A percentile compares a stretch with the other conserved stretches of the same genome.
phyloP scores from a whole-genome alignment of 805 yeast species.

The Yarrowia sp. region DNA sequence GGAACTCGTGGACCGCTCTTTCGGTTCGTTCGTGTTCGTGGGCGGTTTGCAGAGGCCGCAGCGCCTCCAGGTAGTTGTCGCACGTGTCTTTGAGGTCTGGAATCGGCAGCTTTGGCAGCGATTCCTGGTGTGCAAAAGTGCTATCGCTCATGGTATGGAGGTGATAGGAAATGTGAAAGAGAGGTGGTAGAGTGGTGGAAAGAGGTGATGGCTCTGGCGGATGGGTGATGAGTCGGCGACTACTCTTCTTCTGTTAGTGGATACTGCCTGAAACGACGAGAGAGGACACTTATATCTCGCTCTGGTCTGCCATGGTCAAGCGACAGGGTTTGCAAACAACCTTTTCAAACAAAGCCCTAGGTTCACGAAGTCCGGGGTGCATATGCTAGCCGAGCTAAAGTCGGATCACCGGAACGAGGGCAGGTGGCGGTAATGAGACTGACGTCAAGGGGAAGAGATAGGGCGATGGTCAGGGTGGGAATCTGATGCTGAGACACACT shows the following conservation, averaged over 20 bases:
- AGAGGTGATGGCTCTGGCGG: no score
- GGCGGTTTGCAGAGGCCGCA: conserved; percentile 79
- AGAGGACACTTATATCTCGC: conserved; percentile 14
- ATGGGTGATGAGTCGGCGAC: no score
- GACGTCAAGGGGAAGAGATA: background rate
- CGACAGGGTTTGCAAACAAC: conserved; percentile 22
- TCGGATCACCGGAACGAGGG: conserved; percentile 17
- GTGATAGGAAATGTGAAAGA: background rate
- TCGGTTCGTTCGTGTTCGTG: conserved; percentile 61
- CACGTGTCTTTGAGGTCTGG: conserved; percentile 72
- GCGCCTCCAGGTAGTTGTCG: conserved; percentile 56
- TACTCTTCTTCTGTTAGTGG: no score
- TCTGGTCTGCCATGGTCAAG: background rate
- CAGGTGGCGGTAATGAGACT: no score
- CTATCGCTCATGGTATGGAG: background rate
- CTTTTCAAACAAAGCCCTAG: background rate
- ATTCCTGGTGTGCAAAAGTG: conserved; percentile 60
- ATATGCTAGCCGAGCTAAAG: conserved; percentile 17
- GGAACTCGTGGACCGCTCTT: conserved; percentile 54
- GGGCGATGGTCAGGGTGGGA: no score
- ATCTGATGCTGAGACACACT: no score
- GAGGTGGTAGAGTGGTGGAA: no score
- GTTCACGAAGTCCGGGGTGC: conserved; percentile 25
- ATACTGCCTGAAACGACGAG: no score
- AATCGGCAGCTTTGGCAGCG: conserved; percentile 68